These are phyloP conservation scores for Brassica napus DNA, from an alignment of 345 rosid species.

Conservation along the genomic window DNA sequence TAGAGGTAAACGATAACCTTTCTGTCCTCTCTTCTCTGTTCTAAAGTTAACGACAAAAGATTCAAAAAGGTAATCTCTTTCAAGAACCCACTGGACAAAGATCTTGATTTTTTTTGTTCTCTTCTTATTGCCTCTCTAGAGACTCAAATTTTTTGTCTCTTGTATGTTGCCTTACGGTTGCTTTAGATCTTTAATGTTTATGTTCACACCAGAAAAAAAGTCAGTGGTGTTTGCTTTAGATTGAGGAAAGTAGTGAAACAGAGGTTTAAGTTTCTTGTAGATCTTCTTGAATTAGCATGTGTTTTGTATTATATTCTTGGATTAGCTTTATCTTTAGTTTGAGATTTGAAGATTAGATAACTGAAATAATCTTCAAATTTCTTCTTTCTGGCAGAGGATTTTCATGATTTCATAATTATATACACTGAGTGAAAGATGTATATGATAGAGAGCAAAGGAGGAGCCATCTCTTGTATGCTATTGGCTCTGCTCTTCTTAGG, in stretches of 20 bases:
- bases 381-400: not conserved
- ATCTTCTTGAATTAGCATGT: conserved; percentile 5
- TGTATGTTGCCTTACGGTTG: conserved; percentile 9
- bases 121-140: conserved; percentile 1
- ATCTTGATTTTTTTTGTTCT: conserved; percentile 6
- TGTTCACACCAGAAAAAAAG: not conserved
- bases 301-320: conserved; percentile 10
- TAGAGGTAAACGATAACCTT: not conserved
- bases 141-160: conserved; percentile 1
- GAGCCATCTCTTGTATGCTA: conserved; percentile 81
- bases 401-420: not conserved
- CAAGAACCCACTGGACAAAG: conserved; percentile 9
- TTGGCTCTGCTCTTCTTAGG: conserved; percentile 75
- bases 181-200: not conserved
- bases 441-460: conserved; percentile 83
- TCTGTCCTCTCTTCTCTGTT: not conserved
- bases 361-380: not conserved
- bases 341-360: not conserved
- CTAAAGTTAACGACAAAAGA: conserved; percentile 8
- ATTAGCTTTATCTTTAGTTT: not conserved
- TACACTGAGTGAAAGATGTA: not conserved
- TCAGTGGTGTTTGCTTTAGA: not conserved
- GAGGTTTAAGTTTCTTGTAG: conserved; percentile 3
- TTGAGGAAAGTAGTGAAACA: conserved; percentile 7
- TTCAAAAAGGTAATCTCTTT: conserved; percentile 22